A percentile compares a stretch with the other conserved stretches of the same genome.
Conservation (phyloP, 805 yeast genomes). For the Sungouiella thailandica region DNA sequence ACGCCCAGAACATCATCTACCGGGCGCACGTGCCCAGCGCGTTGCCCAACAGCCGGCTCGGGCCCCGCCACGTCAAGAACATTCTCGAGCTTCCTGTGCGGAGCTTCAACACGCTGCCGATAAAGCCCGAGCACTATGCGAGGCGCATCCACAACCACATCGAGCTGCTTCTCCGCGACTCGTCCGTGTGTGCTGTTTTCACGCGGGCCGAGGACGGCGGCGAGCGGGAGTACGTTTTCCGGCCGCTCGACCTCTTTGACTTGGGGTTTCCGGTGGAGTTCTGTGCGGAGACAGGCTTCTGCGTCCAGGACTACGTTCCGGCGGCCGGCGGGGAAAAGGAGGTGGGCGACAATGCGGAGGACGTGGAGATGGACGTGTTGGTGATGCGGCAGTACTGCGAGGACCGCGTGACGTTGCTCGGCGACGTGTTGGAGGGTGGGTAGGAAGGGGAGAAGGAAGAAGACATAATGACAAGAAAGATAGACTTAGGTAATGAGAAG, state of each 20-base stretch:
- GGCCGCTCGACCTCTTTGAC: not conserved
- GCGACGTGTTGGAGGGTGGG: too few species aligned
- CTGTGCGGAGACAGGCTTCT: not conserved
- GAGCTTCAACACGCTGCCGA: constrained; percentile 6
- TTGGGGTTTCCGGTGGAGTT: not conserved
- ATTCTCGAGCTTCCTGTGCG: constrained; percentile 5
- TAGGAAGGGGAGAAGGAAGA: too few species aligned
- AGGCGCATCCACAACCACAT: constrained; percentile 3
- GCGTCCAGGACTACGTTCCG: not conserved
- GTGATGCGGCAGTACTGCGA: constrained; percentile 11
- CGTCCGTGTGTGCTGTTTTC: constrained; percentile 8
- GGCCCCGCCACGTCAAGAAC: constrained; percentile 12
- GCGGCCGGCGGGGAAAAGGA: not conserved
- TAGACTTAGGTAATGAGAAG: too few species aligned
- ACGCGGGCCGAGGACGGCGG: constrained; percentile 16
- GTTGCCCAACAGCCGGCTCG: constrained; percentile 10
- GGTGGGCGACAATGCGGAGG: constrained; percentile 7
- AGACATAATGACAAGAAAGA: too few species aligned
- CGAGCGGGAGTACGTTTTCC: not conserved
- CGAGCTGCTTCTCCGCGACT: constrained; percentile 1
- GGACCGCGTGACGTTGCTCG: constrained; percentile 9
- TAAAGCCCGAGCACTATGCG: constrained; percentile 11
- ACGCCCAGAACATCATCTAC: constrained; percentile 16
- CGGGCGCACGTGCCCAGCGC: constrained; percentile 7
- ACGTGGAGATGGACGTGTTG: constrained; percentile 10